Base-by-base conservation (phyloP, 345 rosid genomes). In the Eucalyptus coolabah region DNA sequence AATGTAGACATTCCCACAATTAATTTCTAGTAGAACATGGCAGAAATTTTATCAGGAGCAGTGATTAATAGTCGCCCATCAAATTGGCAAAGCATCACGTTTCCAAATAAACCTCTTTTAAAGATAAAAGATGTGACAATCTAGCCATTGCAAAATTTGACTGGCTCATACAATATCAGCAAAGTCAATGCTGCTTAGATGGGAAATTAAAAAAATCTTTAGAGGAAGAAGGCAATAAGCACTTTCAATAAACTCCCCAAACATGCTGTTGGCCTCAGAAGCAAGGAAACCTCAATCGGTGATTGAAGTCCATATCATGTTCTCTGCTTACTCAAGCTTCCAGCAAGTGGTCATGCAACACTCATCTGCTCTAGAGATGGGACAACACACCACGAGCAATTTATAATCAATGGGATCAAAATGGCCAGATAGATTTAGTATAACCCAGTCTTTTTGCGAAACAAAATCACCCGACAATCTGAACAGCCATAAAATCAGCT, bases 241-340 rank as follows among this genome's bases (percentile, higher is more conserved):
- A 8, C 77, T 65, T 65, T n/a, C 17, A 14, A 15, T 65, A 15
- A n/a, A 65, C 37, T 65, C 40, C 77, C 21, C 77, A 8, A 65
- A 65, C 37, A n/a, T 65, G 77, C 21, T 65, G 77, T 65, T 17
- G 11, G 40, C 77, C 0, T 0, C 37, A 4, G 40, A 65, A n/a
- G 77, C 77, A n/a, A 65, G 40, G 0, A n/a, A n/a, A 65, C 0
- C 0, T 65, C 21, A 65, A 16, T n/a, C 10, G 3, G 72, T 63
- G 37, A 34, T 34, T 34, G 37, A 34, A 34, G 37, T 34, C 32
- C 69, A 32, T 32, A 67, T 67, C 80, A 67, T 18, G 42, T 67
- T 67, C 69, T 63, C 42, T 67, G 17, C 42, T 67, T 67, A 30
- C 54, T 30, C 23, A 18, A 67, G 42, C 80, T 32, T 67, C 42